Conservation (phyloP, 2,329 filamentous ascomycete species). For the Magnaporthiopsis rhizophila region DNA sequence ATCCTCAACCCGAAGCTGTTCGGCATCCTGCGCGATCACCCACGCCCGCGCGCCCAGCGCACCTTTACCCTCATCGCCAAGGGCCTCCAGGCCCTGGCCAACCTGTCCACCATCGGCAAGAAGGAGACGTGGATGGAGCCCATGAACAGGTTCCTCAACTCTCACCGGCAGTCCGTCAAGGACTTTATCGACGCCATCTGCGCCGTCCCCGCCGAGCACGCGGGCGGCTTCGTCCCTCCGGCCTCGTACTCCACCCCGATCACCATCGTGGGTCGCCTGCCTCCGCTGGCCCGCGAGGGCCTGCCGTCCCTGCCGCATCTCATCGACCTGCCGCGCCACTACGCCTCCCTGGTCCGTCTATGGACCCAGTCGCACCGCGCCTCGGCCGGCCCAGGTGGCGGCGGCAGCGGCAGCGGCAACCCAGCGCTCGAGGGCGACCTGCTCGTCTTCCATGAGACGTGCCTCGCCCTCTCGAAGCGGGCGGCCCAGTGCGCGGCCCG, state of each 20-base stretch:
- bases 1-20: constrained; percentile 93
- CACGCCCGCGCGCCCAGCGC: constrained; percentile 72
- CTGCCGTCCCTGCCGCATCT: constrained; percentile 91
- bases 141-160: constrained; percentile 81
- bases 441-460: constrained; percentile 43
- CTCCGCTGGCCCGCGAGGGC: constrained; percentile 75
- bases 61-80: constrained; percentile 91
- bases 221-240: constrained; percentile 52
- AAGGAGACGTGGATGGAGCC: constrained; percentile 99
- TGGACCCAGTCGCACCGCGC: constrained; percentile 55
- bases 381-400: neutral
- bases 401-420: neutral
- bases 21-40: constrained; percentile 74
- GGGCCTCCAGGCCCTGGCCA: constrained; percentile 81
- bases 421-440: constrained; percentile 41
- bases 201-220: constrained; percentile 53
- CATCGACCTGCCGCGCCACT: constrained; percentile 80
- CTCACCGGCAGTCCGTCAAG: constrained; percentile 73
- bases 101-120: constrained; percentile 83
- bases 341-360: constrained; percentile 72
- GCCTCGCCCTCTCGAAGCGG: constrained; percentile 39
- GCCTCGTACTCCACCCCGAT: constrained; percentile 89
- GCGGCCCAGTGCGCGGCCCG: constrained; percentile 43
- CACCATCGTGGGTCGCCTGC: constrained; percentile 77
- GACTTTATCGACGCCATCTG: constrained; percentile 82